A percentile compares a stretch with the other conserved stretches of the same genome.
phyloP scores from a whole-genome alignment of 495 filamentous ascomycete genomes.

The Annulohypoxylon stygium region DNA sequence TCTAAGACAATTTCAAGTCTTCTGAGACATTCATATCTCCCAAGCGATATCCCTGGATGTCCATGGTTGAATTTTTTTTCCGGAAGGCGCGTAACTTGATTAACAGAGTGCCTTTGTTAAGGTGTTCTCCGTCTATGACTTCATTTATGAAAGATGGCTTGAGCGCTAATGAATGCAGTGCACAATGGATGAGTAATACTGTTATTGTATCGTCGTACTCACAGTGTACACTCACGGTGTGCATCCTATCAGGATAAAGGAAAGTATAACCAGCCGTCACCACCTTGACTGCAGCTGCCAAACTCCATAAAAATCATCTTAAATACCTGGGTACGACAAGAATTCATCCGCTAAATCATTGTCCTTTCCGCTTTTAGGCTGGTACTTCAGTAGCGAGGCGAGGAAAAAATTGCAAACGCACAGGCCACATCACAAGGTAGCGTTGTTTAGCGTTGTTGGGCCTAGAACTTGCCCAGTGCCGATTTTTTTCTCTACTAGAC shows the following conservation, averaged over 20 bases:
- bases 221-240: neutral
- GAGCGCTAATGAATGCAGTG: neutral
- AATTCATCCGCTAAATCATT: neutral
- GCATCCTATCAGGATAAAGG: neutral
- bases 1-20: neutral
- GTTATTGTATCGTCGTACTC: too few relatives aligned
- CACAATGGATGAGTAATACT: neutral
- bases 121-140: too few relatives aligned
- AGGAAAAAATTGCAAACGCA: conserved; percentile 30
- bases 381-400: conserved; percentile 12
- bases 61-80: neutral
- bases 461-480: conserved; percentile 26
- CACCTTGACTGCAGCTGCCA: neutral
- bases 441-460: conserved; percentile 26
- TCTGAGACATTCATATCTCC: neutral
- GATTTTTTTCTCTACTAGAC: conserved; percentile 19
- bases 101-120: too few relatives aligned
- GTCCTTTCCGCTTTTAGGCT: neutral
- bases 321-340: too few relatives aligned
- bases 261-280: neutral
- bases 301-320: neutral
- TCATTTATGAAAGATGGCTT: too few relatives aligned
- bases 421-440: conserved; percentile 21
- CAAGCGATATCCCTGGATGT: neutral
- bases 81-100: too few relatives aligned